Percentiles rank a stretch among this genome's conserved stretches.
phyloP scores from a whole-genome alignment of 208 protist species.

The Tritrichomonas foetus region DNA sequence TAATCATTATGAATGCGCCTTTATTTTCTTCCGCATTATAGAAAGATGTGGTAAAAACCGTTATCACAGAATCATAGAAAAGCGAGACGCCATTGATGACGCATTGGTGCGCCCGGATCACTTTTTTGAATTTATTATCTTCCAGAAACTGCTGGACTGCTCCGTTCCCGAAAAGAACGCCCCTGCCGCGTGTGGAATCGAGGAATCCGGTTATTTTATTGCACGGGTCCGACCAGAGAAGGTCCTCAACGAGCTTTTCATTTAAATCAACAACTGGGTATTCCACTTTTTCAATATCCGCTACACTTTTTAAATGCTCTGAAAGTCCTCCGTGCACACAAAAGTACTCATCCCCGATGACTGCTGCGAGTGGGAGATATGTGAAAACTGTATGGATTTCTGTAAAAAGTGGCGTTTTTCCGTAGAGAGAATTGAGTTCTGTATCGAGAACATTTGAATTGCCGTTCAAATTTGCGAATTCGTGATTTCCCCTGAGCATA shows the following conservation, averaged over 20 bases:
- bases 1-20: neutral
- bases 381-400: conserved; percentile 73
- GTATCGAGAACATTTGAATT: conserved; percentile 78
- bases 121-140: neutral
- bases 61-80: neutral
- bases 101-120: conserved; percentile 35
- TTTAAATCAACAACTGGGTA: neutral
- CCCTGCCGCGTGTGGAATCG: neutral
- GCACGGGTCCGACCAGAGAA: neutral
- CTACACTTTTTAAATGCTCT: conserved; percentile 65
- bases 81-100: neutral
- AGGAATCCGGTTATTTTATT: neutral
- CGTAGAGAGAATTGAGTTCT: conserved; percentile 70
- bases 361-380: conserved; percentile 70
- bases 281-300: conserved; percentile 63
- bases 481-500: conserved; percentile 83
- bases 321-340: conserved; percentile 76
- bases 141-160: neutral
- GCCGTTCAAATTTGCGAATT: conserved; percentile 69
- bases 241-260: neutral
- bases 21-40: neutral
- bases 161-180: neutral
- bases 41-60: neutral
- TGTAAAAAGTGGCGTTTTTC: conserved; percentile 74
- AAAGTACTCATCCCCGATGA: conserved; percentile 59